Conservation (phyloP, 495 filamentous ascomycete genomes). For the Glarea lozoyensis region DNA sequence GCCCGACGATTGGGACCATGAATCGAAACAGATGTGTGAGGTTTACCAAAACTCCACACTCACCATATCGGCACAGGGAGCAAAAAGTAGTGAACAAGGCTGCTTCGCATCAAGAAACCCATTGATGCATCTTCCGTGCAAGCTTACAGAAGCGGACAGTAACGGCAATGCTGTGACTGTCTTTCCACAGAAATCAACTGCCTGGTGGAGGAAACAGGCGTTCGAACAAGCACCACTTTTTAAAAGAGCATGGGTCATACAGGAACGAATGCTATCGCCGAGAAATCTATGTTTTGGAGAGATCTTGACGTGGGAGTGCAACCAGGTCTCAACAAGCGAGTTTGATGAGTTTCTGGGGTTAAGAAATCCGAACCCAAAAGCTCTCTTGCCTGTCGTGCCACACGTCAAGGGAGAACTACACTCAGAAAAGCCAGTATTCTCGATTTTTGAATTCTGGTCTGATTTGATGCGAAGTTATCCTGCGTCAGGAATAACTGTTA, state of each 20-base stretch:
- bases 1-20: slow-evolving; percentile 1
- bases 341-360: not conserved
- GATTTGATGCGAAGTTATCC: not conserved
- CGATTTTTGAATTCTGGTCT: not conserved
- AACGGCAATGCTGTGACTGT: not conserved
- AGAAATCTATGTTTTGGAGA: not conserved
- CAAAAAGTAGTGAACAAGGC: not conserved
- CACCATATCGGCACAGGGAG: slow-evolving; percentile 1
- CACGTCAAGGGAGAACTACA: not conserved
- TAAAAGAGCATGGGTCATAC: not conserved
- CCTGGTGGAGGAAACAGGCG: not conserved
- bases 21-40: not conserved
- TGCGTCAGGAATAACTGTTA: not conserved
- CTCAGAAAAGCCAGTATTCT: not conserved
- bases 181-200: not conserved
- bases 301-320: not conserved
- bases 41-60: not conserved
- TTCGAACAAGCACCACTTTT: not conserved
- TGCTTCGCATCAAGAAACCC: not conserved
- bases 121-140: slow-evolving; percentile 1
- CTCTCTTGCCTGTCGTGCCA: not conserved
- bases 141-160: not conserved
- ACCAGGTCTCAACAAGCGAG: not conserved
- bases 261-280: slow-evolving; percentile 1
- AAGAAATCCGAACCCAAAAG: not conserved